Evolutionary conservation across 2,329 filamentous ascomycete genomes (phyloP).

Genomic region (Fonsecaea erecta): DNA sequence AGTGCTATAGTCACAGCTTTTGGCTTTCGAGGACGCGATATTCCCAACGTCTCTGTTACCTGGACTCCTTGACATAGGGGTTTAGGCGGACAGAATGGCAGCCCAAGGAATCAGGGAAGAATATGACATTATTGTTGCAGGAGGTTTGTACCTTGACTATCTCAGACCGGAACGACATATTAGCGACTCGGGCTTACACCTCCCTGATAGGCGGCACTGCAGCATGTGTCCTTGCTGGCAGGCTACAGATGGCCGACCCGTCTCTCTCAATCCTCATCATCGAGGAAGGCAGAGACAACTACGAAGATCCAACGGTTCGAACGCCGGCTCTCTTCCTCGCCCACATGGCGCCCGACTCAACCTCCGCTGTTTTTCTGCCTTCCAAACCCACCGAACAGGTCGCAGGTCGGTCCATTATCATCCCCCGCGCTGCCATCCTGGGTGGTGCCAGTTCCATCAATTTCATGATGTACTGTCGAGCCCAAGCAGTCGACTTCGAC

Average conservation of each 20-base stretch:
- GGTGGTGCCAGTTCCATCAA: constrained; percentile 68
- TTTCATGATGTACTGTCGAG: constrained; percentile 59
- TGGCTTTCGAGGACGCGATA: background rate
- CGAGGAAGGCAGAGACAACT: constrained; percentile 60
- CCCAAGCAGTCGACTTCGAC: constrained; percentile 47
- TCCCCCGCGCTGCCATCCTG: constrained; percentile 54
- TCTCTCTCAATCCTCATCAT: constrained; percentile 57
- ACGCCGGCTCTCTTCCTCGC: constrained; percentile 57
- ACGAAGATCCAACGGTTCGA: constrained; percentile 54
- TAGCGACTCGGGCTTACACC: background rate
- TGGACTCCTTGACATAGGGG: background rate
- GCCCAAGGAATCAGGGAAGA: background rate
- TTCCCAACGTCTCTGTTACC: background rate
- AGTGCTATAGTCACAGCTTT: background rate
- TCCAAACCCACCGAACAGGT: constrained; percentile 50
- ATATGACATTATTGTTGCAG: background rate
- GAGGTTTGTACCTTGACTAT: background rate
- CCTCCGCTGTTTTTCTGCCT: constrained; percentile 40
- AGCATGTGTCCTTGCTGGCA: constrained; percentile 56
- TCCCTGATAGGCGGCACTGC: constrained; percentile 49
- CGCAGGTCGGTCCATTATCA: constrained; percentile 41
- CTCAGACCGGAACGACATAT: background rate
- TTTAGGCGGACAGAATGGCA: background rate
- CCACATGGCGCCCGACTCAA: constrained; percentile 51
- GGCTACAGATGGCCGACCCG: constrained; percentile 57